Evolutionary conservation across 23 red algal species (phyloP).

Genomic region (Porphyridium purpureum): DNA sequence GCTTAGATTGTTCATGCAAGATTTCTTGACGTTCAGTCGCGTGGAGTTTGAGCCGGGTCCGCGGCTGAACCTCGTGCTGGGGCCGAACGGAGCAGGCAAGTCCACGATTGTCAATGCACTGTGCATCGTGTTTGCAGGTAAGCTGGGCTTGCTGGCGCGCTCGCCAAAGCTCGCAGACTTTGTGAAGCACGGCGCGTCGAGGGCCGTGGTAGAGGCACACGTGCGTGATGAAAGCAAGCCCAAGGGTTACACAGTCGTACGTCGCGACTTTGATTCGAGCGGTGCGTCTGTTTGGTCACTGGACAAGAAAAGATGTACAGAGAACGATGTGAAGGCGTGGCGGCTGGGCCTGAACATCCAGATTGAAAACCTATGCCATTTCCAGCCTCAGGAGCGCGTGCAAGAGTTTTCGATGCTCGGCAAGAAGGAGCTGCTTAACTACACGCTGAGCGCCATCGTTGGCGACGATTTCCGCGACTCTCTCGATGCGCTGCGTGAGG

Average conservation of each 20-base stretch:
- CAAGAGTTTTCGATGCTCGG: constrained; percentile 52
- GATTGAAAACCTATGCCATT: constrained; percentile 88
- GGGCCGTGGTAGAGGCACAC: constrained; percentile 38
- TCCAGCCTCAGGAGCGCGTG: constrained; percentile 94
- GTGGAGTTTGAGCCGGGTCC: constrained; percentile 49
- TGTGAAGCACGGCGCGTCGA: constrained; percentile 44
- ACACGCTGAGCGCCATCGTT: constrained; percentile 41
- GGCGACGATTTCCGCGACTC: constrained; percentile 16
- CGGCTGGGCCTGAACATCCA: constrained; percentile 69
- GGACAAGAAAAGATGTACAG: constrained; percentile 17
- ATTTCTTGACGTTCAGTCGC: constrained; percentile 83
- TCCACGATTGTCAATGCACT: constrained; percentile 68
- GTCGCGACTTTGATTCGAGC: constrained; percentile 29
- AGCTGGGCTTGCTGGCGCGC: constrained; percentile 47
- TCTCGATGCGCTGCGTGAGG: constrained; percentile 16
- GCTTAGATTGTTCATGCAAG: constrained; percentile 49
- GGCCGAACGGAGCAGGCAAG: constrained; percentile 91
- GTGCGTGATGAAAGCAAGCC: constrained; percentile 43
- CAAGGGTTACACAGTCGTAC: constrained; percentile 4
- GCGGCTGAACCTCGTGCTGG: constrained; percentile 65
- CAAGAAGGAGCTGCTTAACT: constrained; percentile 33
- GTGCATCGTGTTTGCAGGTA: constrained; percentile 66
- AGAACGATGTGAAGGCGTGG: constrained; percentile 18
- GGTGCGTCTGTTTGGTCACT: constrained; percentile 23
- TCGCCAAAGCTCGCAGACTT: constrained; percentile 41